Conservation (phyloP, 257 asterid genomes). For the Nicotiana tabacum region DNA sequence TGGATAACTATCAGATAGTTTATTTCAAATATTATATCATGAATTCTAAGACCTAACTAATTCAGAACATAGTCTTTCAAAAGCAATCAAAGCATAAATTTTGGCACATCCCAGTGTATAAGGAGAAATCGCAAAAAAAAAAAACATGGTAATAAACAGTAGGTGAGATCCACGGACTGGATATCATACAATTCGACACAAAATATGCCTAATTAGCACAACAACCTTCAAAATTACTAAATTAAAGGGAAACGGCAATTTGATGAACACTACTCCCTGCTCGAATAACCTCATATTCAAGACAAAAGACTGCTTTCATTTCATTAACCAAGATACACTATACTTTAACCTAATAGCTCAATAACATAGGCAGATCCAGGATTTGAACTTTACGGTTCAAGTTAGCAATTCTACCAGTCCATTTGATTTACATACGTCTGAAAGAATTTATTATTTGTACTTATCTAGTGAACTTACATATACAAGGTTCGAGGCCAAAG, state of each 20-base stretch:
- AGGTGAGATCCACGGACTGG: not conserved
- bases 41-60: not conserved
- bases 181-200: not conserved
- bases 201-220: not conserved
- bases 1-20: not conserved
- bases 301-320: not conserved
- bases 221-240: not conserved
- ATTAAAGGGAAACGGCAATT: not conserved
- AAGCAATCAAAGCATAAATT: not conserved
- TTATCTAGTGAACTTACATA: no score
- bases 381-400: no score
- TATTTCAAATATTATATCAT: not conserved
- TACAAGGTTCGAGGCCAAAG: no score
- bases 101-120: not conserved
- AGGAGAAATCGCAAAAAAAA: not conserved
- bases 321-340: not conserved
- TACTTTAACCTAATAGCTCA: slow-evolving; percentile 1
- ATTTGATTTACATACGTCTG: no score
- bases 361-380: not conserved
- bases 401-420: no score
- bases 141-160: not conserved
- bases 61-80: not conserved
- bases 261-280: not conserved
- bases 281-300: not conserved
- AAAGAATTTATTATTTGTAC: no score